phyloP scores from a whole-genome alignment of 2,329 filamentous ascomycete genomes.

The Amauroascus niger region DNA sequence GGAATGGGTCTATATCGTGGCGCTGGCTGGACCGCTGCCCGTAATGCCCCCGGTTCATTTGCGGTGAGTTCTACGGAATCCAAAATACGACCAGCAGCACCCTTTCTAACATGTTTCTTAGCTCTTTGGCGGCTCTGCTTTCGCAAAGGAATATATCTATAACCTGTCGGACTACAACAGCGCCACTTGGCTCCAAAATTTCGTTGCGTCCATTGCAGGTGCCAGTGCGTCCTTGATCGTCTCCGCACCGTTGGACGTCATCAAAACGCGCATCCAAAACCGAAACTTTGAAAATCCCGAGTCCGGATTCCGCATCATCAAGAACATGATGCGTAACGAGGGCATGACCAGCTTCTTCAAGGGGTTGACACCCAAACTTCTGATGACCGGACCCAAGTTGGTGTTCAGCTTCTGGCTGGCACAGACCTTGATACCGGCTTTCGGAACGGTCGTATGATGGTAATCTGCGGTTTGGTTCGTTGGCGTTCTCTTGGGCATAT shows the following conservation, averaged over 20 bases:
- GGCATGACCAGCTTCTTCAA: constrained; percentile 89
- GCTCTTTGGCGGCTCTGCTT: constrained; percentile 95
- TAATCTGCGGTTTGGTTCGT: neutral
- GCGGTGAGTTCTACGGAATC: constrained; percentile 53
- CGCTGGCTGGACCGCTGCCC: constrained; percentile 93
- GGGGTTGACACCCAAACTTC: constrained; percentile 88
- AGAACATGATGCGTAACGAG: constrained; percentile 88
- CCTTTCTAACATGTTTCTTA: constrained; percentile 32
- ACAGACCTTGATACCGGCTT: constrained; percentile 92
- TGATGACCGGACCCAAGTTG: constrained; percentile 98
- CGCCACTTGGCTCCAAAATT: constrained; percentile 91
- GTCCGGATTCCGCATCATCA: constrained; percentile 80
- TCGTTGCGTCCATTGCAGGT: constrained; percentile 88
- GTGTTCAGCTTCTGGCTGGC: constrained; percentile 99
- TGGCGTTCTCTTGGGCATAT: constrained; percentile 6
- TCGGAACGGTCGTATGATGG: constrained; percentile 56
- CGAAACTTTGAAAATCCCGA: constrained; percentile 97
- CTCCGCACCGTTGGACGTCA: constrained; percentile 90
- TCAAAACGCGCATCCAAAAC: constrained; percentile 98
- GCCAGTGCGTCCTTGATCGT: constrained; percentile 91
- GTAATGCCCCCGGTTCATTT: constrained; percentile 94
- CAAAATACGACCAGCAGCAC: constrained; percentile 17
- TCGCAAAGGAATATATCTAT: constrained; percentile 95
- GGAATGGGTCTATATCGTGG: constrained; percentile 93
- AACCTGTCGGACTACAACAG: constrained; percentile 87